A percentile compares a stretch with the other conserved stretches of the same genome.
These are phyloP conservation scores for Fusarium piperis DNA, from an alignment of 2,329 filamentous ascomycete species.

Conservation along the genomic window DNA sequence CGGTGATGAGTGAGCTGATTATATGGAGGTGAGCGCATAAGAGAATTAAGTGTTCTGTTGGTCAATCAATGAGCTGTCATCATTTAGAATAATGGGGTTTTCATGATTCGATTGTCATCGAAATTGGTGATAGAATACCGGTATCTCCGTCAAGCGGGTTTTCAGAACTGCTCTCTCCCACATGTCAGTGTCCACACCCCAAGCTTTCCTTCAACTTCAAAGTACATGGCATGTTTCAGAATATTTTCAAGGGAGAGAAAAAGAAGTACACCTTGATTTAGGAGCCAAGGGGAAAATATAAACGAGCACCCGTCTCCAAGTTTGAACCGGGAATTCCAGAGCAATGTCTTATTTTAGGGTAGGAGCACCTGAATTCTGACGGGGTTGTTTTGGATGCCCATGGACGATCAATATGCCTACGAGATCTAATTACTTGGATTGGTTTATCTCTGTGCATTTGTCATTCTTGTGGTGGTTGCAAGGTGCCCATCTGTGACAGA, in stretches of 20 bases:
- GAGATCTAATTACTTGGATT: neutral
- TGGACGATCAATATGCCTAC: too few species aligned
- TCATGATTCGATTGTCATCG: neutral
- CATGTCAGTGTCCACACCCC: neutral
- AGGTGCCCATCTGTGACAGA: too few species aligned
- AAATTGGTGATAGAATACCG: neutral
- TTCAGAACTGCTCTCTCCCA: neutral
- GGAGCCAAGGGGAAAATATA: neutral
- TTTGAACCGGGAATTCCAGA: neutral
- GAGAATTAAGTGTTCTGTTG: neutral
- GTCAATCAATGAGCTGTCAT: neutral
- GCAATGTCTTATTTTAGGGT: neutral
- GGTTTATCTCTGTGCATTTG: neutral
- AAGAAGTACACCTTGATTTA: accelerated
- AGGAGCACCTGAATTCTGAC: neutral
- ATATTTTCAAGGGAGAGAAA: neutral
- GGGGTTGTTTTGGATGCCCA: neutral
- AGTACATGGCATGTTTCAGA: neutral
- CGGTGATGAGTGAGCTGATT: neutral
- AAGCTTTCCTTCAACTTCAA: neutral
- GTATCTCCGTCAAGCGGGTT: neutral
- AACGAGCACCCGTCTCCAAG: neutral
- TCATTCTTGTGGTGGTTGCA: too few species aligned
- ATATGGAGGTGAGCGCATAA: neutral
- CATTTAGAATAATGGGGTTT: neutral